A percentile compares a stretch with the other conserved stretches of the same genome.
Conservation (phyloP, 2,329 filamentous ascomycete species). For the Teratosphaeria gauchensis region DNA sequence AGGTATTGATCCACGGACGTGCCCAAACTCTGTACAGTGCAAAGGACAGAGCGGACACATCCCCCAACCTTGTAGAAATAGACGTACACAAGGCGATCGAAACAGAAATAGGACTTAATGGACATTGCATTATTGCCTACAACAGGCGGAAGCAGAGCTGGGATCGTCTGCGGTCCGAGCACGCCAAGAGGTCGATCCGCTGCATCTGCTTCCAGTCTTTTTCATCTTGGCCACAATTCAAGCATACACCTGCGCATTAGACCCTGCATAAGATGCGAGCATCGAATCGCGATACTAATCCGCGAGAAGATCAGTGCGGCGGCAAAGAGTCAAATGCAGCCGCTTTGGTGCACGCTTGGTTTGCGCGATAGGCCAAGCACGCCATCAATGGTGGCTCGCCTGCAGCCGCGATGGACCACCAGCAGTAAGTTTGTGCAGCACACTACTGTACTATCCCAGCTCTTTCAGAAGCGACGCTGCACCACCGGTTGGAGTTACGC, state of each 20-base stretch:
- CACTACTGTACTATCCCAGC: neutral
- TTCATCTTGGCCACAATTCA: neutral
- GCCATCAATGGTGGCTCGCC: neutral
- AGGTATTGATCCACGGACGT: neutral
- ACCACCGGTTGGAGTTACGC: neutral
- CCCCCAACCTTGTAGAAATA: too few relatives aligned
- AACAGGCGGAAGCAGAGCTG: neutral
- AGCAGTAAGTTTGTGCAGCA: neutral
- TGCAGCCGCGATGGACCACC: neutral
- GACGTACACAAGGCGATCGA: too few relatives aligned
- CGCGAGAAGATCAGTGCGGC: neutral
- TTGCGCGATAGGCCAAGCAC: neutral
- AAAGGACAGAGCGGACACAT: too few relatives aligned
- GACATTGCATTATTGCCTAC: too few relatives aligned
- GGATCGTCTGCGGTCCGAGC: neutral
- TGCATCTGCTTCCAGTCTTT: neutral
- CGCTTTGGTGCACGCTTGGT: neutral
- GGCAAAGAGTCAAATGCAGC: neutral
- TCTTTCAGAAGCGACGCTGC: neutral
- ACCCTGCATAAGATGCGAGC: neutral
- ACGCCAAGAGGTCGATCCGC: neutral
- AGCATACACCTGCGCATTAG: neutral
- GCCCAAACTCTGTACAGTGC: too few relatives aligned
- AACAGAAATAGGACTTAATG: too few relatives aligned
- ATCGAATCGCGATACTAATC: neutral